phyloP scores from a whole-genome alignment of 768 basidiomycete genomes.

The Lentinula lateritia region DNA sequence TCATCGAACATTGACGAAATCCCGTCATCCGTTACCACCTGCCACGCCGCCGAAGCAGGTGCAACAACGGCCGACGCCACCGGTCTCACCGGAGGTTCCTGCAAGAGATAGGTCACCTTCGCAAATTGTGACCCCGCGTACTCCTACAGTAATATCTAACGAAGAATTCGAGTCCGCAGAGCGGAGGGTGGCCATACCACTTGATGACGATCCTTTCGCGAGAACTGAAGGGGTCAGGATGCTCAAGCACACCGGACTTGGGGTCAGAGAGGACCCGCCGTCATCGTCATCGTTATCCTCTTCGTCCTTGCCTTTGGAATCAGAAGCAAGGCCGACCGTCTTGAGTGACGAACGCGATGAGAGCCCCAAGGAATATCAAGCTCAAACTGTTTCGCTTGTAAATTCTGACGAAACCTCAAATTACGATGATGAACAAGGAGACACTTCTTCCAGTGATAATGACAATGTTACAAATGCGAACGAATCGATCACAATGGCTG shows the following conservation, averaged over 20 bases:
- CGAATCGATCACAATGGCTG: neutral
- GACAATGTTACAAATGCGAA: neutral
- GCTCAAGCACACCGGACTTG: conserved; percentile 20
- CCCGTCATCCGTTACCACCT: conserved; percentile 1
- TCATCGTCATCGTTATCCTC: neutral
- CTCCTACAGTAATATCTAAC: conserved; percentile 14
- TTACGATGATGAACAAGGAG: neutral
- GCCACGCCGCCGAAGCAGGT: conserved; percentile 14
- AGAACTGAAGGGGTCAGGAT: conserved; percentile 47
- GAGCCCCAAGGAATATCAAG: neutral
- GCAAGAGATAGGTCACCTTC: conserved; percentile 6
- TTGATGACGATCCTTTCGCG: conserved; percentile 54
- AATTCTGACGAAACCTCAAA: neutral
- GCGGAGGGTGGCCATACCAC: conserved; percentile 26
- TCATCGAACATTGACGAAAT: conserved; percentile 7
- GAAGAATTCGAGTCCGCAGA: neutral
- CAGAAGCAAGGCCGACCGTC: neutral
- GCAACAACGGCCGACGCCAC: conserved; percentile 24
- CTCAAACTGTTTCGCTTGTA: neutral
- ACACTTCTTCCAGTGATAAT: neutral
- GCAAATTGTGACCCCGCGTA: neutral
- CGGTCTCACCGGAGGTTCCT: conserved; percentile 7
- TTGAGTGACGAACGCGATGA: neutral
- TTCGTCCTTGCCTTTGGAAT: neutral
- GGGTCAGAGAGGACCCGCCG: neutral